Evolutionary conservation across 768 basidiomycete species (phyloP).

Genomic region (Pilatotrama ljubarskyi): DNA sequence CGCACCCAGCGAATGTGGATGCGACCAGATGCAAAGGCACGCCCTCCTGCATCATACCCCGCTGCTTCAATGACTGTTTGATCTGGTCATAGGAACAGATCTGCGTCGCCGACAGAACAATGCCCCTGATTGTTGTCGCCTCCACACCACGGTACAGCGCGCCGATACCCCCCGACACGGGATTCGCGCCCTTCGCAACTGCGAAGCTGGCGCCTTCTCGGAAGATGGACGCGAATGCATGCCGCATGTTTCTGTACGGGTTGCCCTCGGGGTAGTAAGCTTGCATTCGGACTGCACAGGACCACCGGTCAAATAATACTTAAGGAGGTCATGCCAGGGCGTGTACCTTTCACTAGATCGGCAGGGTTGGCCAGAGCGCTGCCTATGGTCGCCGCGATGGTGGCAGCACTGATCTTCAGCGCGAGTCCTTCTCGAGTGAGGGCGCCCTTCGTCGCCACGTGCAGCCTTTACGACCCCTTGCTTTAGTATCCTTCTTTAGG

Average conservation of each 20-base stretch:
- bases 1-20: constrained; percentile 37
- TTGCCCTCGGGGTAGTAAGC: constrained; percentile 36
- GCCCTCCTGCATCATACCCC: constrained; percentile 36
- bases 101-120: constrained; percentile 37
- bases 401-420: constrained; percentile 36
- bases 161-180: constrained; percentile 26
- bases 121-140: constrained; percentile 36
- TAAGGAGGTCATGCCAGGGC: not conserved
- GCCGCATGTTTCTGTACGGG: constrained; percentile 34
- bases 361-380: constrained; percentile 39
- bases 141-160: constrained; percentile 36
- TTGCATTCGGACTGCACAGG: constrained; percentile 37
- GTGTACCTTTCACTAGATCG: constrained; percentile 37
- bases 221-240: constrained; percentile 35
- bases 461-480: constrained; percentile 19
- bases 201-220: constrained; percentile 27
- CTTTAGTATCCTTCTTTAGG: not conserved
- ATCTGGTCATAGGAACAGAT: constrained; percentile 40
- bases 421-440: constrained; percentile 33
- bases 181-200: constrained; percentile 7
- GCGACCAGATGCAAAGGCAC: constrained; percentile 34
- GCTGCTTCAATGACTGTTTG: constrained; percentile 35
- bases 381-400: constrained; percentile 34
- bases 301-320: not conserved
- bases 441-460: constrained; percentile 26